Evolutionary conservation across 805 yeast genomes (phyloP).

Genomic region (Scheffersomyces coipomensis): DNA sequence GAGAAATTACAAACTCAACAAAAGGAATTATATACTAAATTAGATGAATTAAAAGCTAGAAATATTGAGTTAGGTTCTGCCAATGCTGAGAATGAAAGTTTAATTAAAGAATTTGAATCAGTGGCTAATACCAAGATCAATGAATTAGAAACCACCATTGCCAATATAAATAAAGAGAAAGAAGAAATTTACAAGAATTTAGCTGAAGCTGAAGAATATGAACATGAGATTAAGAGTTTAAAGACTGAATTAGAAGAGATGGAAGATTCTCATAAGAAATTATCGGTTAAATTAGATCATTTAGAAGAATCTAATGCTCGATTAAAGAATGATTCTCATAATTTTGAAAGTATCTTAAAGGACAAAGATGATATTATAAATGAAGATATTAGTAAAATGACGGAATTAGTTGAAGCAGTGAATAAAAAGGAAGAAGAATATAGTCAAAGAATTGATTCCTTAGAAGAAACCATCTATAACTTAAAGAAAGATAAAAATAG

Average conservation of each 20-base stretch:
- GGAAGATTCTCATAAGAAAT: neutral
- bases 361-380: constrained; percentile 31
- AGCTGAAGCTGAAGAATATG: constrained; percentile 4
- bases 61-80: constrained; percentile 3
- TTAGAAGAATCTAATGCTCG: neutral
- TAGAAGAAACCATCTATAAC: constrained; percentile 8
- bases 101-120: constrained; percentile 6
- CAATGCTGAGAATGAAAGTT: constrained; percentile 6
- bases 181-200: neutral
- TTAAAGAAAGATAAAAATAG: constrained; percentile 8
- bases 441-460: neutral
- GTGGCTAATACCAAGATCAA: constrained; percentile 1
- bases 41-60: constrained; percentile 2
- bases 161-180: neutral
- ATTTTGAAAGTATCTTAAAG: constrained; percentile 1
- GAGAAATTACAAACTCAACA: constrained; percentile 2
- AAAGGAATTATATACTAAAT: constrained; percentile 2
- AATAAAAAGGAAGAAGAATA: constrained; percentile 13
- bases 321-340: neutral
- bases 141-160: constrained; percentile 3
- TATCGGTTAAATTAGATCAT: neutral
- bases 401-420: constrained; percentile 24
- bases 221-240: constrained; percentile 8
- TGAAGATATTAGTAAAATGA: constrained; percentile 29
- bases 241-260: constrained; percentile 9